These are phyloP conservation scores for Hymenoscyphus albidus DNA, from an alignment of 2,329 filamentous ascomycete genomes.

Conservation along the genomic window DNA sequence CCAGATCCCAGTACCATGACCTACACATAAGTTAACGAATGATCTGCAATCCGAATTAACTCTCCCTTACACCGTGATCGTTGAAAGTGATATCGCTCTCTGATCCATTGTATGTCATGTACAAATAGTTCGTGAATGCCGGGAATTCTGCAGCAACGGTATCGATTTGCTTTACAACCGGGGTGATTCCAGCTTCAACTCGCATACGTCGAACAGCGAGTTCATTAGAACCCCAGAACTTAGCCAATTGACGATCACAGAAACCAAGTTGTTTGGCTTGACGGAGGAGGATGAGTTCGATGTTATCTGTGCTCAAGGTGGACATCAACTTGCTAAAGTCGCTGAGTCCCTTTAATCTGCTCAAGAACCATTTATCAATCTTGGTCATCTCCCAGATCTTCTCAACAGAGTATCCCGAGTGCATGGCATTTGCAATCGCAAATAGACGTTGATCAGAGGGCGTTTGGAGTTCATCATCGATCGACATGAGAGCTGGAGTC, in stretches of 20 bases:
- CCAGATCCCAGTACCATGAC: too few relatives aligned
- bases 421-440: constrained; percentile 97
- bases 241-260: constrained; percentile 87
- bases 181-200: constrained; percentile 80
- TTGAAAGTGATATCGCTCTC: constrained; percentile 81
- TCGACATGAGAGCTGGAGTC: constrained; percentile 87
- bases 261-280: constrained; percentile 93
- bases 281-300: constrained; percentile 64
- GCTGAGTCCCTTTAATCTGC: constrained; percentile 84
- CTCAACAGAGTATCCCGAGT: constrained; percentile 86
- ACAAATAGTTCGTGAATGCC: constrained; percentile 90
- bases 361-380: constrained; percentile 98
- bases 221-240: constrained; percentile 93
- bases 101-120: constrained; percentile 89
- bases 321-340: constrained; percentile 82
- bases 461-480: constrained; percentile 93
- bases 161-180: constrained; percentile 96
- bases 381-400: constrained; percentile 98
- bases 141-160: constrained; percentile 97
- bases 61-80: constrained; percentile 72
- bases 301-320: constrained; percentile 60
- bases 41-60: too few relatives aligned
- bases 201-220: constrained; percentile 80
- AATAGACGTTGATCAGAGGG: constrained; percentile 97
- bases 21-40: too few relatives aligned